Evolutionary conservation across 2,329 filamentous ascomycete species (phyloP).

Genomic region (Monilinia fructicola): DNA sequence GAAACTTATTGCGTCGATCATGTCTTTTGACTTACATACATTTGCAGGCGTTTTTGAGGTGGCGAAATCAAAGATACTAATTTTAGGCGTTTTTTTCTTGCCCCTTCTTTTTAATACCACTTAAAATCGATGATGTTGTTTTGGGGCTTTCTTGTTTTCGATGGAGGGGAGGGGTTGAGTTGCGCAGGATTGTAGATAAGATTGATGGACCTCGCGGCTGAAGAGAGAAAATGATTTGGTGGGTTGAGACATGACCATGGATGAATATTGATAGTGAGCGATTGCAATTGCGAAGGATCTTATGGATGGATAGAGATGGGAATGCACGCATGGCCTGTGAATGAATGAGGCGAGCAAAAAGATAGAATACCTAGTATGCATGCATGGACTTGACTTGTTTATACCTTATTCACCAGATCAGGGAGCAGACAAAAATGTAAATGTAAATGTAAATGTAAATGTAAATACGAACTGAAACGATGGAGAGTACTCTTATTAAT

Average conservation of each 20-base stretch:
- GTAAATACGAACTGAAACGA: too few relatives aligned
- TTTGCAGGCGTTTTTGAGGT: background rate
- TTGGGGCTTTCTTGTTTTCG: background rate
- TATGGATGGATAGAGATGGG: background rate
- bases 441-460: background rate
- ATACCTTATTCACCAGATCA: too few relatives aligned
- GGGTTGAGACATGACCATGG: slow-evolving; percentile 4
- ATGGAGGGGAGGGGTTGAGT: background rate
- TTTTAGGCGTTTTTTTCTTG: background rate
- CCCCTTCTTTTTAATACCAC: slow-evolving; percentile 15
- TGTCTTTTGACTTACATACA: background rate
- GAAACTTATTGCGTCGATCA: background rate
- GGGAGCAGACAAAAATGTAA: background rate
- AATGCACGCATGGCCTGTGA: background rate
- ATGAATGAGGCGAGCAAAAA: background rate
- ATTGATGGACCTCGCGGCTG: background rate
- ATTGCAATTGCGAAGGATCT: background rate
- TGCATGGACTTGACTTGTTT: too few relatives aligned
- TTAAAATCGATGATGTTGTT: background rate
- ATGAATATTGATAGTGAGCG: slow-evolving; percentile 5
- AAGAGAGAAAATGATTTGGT: background rate
- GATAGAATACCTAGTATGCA: background rate
- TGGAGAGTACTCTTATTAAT: too few relatives aligned
- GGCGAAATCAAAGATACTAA: slow-evolving; percentile 3
- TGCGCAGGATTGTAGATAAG: background rate